phyloP scores from a whole-genome alignment of 2,329 filamentous ascomycete species.

The Diaporthe caulivora region DNA sequence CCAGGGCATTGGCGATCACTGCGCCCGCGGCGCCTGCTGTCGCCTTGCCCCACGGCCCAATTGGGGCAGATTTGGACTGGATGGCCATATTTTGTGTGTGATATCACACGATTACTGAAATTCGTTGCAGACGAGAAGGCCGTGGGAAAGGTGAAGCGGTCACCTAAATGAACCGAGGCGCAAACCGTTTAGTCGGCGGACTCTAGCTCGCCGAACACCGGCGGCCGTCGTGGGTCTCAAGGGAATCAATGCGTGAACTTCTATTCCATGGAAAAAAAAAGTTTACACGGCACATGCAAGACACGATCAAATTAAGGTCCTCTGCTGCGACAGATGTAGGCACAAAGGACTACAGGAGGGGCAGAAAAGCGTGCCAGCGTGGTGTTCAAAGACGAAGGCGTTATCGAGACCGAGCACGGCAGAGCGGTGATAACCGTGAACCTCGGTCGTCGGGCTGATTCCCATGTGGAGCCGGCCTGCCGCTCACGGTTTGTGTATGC shows the following conservation, averaged over 20 bases:
- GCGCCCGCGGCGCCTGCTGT: constrained; percentile 93
- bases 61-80: constrained; percentile 73
- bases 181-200: constrained; percentile 44
- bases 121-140: background rate
- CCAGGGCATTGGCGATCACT: constrained; percentile 92
- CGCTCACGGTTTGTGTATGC: background rate
- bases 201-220: constrained; percentile 35
- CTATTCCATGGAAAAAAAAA: background rate
- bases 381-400: constrained; percentile 5
- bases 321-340: constrained; percentile 3
- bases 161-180: constrained; percentile 67
- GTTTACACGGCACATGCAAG: background rate
- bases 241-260: background rate
- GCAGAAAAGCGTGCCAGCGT: background rate
- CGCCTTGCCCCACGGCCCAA: constrained; percentile 94
- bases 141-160: background rate
- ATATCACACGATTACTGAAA: constrained; percentile 39
- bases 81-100: constrained; percentile 66
- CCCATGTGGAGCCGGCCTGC: constrained; percentile 34
- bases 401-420: constrained; percentile 30
- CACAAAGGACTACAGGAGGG: background rate
- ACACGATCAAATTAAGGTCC: background rate
- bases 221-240: constrained; percentile 31
- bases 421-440: constrained; percentile 30
- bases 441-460: constrained; percentile 32